phyloP scores from a whole-genome alignment of 2,329 filamentous ascomycete species.

The Biscogniauxia sp. region DNA sequence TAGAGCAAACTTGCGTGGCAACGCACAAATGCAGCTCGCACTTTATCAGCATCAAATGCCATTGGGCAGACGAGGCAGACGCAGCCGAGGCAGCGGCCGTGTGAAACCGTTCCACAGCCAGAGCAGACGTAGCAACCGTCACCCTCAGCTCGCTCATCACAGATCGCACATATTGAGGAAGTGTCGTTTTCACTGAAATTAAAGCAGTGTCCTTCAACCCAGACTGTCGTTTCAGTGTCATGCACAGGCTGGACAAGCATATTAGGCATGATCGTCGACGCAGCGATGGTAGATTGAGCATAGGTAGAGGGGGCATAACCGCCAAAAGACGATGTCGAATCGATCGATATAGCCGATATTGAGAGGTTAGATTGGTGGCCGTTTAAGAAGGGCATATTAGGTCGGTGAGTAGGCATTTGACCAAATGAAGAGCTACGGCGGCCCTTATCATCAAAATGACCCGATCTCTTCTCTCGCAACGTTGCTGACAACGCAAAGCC shows the following conservation, averaged over 20 bases:
- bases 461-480: conserved; percentile 89
- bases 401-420: conserved; percentile 66
- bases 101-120: conserved; percentile 58
- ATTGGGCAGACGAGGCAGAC: conserved; percentile 63
- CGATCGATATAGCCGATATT: conserved; percentile 57
- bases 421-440: conserved; percentile 90
- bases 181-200: conserved; percentile 61
- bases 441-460: conserved; percentile 76
- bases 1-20: conserved; percentile 65
- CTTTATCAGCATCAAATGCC: conserved; percentile 60
- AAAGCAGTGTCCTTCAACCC: conserved; percentile 84
- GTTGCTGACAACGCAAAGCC: conserved; percentile 84
- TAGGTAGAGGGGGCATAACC: conserved; percentile 81
- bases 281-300: conserved; percentile 80
- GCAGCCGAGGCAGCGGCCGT: conserved; percentile 60
- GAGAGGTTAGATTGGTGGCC: conserved; percentile 60
- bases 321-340: conserved; percentile 69
- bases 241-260: conserved; percentile 76
- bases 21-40: conserved; percentile 62
- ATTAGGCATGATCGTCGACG: conserved; percentile 83
- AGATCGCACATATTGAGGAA: conserved; percentile 65
- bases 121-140: conserved; percentile 75
- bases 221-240: conserved; percentile 76
- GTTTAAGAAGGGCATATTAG: conserved; percentile 71
- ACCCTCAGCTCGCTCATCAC: conserved; percentile 68